Evolutionary conservation across 148 eudicot genomes (phyloP).

Genomic region (Selenicereus undatus): DNA sequence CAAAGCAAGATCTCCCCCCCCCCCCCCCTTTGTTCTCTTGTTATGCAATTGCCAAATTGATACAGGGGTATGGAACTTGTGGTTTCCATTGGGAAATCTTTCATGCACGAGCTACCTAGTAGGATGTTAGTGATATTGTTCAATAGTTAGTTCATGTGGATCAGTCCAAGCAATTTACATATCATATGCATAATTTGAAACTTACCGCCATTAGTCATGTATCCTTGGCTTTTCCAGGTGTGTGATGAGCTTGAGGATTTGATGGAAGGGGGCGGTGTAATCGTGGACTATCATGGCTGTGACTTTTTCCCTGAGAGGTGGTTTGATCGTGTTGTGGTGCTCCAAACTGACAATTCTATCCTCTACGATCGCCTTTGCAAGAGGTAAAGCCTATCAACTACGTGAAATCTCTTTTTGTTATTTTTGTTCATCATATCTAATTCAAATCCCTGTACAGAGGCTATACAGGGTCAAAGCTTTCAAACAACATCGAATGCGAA

Average conservation of each 20-base stretch:
- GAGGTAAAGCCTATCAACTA: constrained; percentile 36
- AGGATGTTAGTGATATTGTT: background rate
- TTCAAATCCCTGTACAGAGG: constrained; percentile 45
- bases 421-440: background rate
- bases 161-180: background rate
- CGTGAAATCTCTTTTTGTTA: background rate
- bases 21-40: no score
- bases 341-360: constrained; percentile 80
- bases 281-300: constrained; percentile 92
- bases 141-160: background rate
- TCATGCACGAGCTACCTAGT: background rate
- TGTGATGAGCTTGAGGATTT: constrained; percentile 93
- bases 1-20: no score
- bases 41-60: background rate
- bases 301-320: constrained; percentile 98
- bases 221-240: constrained; percentile 41
- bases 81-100: background rate
- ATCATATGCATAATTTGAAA: background rate
- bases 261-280: constrained; percentile 86
- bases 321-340: constrained; percentile 88
- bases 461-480: constrained; percentile 67
- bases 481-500: constrained; percentile 81
- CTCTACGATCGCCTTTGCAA: constrained; percentile 77
- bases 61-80: background rate
- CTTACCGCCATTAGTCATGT: background rate